A percentile compares a stretch with the other conserved stretches of the same genome.
Evolutionary conservation across 202 grass and related monocot species (phyloP).

Genomic region (Zoysia matrella): DNA sequence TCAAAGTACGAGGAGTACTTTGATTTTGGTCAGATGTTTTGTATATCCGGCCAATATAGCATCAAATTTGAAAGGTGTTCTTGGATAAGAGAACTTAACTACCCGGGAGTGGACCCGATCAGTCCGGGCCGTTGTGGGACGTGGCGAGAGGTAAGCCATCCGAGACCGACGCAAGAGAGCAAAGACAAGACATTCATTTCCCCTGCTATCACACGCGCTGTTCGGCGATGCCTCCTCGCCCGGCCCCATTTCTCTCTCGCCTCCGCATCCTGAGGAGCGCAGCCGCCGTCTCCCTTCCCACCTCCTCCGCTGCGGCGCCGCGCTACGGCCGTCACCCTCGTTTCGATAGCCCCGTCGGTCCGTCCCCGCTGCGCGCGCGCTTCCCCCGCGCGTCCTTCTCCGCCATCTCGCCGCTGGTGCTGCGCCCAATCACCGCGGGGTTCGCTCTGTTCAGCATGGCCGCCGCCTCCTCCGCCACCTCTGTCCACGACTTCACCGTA

Average conservation of each 20-base stretch:
- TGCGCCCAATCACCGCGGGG: constrained; percentile 21
- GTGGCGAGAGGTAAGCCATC: too few species aligned
- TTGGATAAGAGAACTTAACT: too few species aligned
- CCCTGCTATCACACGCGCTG: too few species aligned
- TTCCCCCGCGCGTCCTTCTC: constrained; percentile 2
- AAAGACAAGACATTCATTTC: too few species aligned
- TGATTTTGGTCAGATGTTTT: too few species aligned
- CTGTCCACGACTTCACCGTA: constrained; percentile 82
- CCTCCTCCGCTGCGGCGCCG: constrained; percentile 19
- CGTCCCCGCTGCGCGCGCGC: not conserved
- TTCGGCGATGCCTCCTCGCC: constrained; percentile 42
- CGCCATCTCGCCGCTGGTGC: not conserved
- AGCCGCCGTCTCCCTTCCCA: constrained; percentile 21
- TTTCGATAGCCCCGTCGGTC: not conserved
- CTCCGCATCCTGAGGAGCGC: constrained; percentile 35
- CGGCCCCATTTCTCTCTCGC: constrained; percentile 41
- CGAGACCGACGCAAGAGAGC: too few species aligned
- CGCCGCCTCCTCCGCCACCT: constrained; percentile 49
- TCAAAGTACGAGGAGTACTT: too few species aligned
- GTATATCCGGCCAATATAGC: too few species aligned
- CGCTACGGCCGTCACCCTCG: constrained; percentile 21
- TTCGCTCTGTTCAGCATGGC: constrained; percentile 57
- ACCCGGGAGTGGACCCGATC: too few species aligned
- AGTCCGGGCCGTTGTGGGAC: too few species aligned
- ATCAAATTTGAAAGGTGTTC: too few species aligned